Percentiles rank a stretch among this genome's conserved stretches.
Evolutionary conservation across 2,329 filamentous ascomycete species (phyloP).

Genomic region (Cladorrhinum sp.): DNA sequence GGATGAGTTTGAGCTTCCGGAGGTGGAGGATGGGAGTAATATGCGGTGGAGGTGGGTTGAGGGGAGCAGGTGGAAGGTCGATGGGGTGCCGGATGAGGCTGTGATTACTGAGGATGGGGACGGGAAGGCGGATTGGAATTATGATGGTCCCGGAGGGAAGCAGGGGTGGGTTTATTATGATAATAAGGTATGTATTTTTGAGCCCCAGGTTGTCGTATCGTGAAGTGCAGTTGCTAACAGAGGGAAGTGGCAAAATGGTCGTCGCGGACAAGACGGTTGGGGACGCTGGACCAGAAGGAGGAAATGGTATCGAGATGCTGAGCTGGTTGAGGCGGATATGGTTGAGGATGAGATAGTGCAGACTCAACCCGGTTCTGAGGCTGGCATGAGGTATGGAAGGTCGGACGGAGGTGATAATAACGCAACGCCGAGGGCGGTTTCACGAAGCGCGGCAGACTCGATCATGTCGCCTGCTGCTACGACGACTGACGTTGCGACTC

Average conservation of each 20-base stretch:
- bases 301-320: conserved; percentile 96
- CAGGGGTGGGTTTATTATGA: conserved; percentile 97
- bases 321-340: conserved; percentile 72
- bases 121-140: conserved; percentile 44
- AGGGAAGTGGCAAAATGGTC: conserved; percentile 79
- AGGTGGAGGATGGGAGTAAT: conserved; percentile 57
- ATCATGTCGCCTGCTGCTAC: neutral
- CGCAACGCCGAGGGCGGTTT: neutral
- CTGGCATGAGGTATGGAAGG: neutral
- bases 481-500: neutral
- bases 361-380: neutral
- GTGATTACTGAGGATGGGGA: conserved; percentile 24
- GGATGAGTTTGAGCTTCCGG: conserved; percentile 63
- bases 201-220: too few relatives aligned
- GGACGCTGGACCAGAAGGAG: conserved; percentile 86
- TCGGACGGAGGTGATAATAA: neutral
- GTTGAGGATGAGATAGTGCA: conserved; percentile 31
- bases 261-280: conserved; percentile 85
- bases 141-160: conserved; percentile 58
- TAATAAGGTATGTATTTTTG: conserved; percentile 67
- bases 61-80: conserved; percentile 82
- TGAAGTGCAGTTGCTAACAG: conserved; percentile 8
- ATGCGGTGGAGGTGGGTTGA: conserved; percentile 74
- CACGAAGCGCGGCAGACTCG: neutral
- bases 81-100: conserved; percentile 62